Percentiles rank a stretch among this genome's conserved stretches.
Conservation (phyloP, 768 basidiomycete species). For the Hortiboletus campestris region DNA sequence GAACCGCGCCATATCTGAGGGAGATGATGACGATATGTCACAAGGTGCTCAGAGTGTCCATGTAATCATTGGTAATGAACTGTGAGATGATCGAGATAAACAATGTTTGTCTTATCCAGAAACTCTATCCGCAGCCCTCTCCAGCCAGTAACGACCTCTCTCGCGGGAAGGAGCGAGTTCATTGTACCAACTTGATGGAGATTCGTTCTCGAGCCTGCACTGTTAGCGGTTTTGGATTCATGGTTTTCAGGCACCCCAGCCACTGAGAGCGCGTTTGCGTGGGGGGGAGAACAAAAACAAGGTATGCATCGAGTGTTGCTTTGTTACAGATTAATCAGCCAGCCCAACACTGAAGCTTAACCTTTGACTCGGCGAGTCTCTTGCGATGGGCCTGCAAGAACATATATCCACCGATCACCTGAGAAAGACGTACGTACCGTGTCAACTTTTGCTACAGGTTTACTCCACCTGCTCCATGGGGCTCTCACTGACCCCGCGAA, state of each 20-base stretch:
- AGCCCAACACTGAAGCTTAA: neutral
- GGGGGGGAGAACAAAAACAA: neutral
- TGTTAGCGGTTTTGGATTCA: neutral
- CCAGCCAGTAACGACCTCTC: neutral
- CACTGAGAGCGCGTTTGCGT: neutral
- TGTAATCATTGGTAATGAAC: constrained; percentile 12
- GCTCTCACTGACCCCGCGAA: neutral
- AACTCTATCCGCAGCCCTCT: neutral
- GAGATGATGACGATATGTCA: constrained; percentile 8
- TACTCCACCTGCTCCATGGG: neutral
- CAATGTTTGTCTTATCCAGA: neutral
- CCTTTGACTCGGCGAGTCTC: neutral
- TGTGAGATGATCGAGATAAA: constrained; percentile 3
- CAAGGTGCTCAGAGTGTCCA: constrained; percentile 3
- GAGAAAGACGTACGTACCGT: neutral
- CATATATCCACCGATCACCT: neutral
- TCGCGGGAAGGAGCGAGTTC: neutral
- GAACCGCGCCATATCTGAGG: neutral
- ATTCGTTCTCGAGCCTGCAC: constrained; percentile 1
- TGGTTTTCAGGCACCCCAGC: neutral
- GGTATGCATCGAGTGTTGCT: neutral
- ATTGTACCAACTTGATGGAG: neutral
- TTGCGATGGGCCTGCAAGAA: neutral
- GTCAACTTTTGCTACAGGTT: neutral
- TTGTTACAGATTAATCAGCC: constrained; percentile 1